Conservation (phyloP, 192 early-diverging fungal genomes). For the Backusella circina region DNA sequence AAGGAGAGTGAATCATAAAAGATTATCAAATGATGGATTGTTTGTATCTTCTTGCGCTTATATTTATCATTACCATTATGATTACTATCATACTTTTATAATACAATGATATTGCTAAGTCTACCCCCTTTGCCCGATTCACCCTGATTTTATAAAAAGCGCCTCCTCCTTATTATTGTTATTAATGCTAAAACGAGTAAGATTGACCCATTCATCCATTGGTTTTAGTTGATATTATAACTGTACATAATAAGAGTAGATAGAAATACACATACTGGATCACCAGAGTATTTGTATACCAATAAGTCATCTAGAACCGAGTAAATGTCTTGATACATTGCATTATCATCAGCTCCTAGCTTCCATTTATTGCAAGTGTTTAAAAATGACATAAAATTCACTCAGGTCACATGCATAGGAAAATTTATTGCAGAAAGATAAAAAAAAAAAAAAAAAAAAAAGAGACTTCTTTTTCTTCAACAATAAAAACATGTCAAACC, state of each 20-base stretch:
- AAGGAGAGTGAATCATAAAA: background rate
- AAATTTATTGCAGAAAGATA: background rate
- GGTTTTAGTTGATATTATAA: background rate
- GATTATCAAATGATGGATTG: background rate
- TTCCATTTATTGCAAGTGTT: no score
- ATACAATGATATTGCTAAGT: no score
- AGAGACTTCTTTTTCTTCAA: background rate
- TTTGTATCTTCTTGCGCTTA: background rate
- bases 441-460: background rate
- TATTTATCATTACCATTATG: no score
- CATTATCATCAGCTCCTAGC: no score
- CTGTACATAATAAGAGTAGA: background rate
- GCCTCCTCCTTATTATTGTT: background rate
- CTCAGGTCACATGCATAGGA: no score
- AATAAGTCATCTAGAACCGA: no score
- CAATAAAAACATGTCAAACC: background rate
- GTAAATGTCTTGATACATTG: no score
- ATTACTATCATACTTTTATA: no score
- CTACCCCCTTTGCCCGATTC: background rate
- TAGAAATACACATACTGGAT: no score
- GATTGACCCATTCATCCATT: background rate
- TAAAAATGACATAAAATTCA: background rate
- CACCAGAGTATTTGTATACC: no score
- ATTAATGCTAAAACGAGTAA: background rate
- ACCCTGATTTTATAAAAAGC: background rate